A percentile compares a stretch with the other conserved stretches of the same genome.
These are phyloP conservation scores for Pseudogymnoascus sp. DNA, from an alignment of 2,329 filamentous ascomycete species.

Conservation along the genomic window DNA sequence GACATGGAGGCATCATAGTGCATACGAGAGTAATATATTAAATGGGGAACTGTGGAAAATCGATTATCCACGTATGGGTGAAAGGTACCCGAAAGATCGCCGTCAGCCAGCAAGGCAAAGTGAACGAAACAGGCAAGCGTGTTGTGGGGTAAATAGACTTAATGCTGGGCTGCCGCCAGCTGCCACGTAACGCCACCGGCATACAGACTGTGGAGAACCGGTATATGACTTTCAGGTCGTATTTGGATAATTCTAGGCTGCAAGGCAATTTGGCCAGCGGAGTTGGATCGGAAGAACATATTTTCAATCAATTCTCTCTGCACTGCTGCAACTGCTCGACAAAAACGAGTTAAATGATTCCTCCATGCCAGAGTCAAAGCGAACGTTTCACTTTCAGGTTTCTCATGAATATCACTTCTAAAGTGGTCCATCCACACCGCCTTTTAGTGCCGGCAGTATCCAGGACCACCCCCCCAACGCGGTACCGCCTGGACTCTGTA, in stretches of 20 bases:
- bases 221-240: background rate
- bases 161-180: background rate
- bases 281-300: background rate
- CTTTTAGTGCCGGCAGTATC: background rate
- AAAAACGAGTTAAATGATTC: background rate
- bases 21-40: background rate
- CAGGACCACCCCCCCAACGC: background rate
- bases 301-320: background rate
- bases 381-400: background rate
- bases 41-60: background rate
- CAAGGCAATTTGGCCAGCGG: background rate
- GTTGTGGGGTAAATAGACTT: background rate
- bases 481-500: background rate
- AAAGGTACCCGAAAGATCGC: background rate
- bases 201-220: background rate
- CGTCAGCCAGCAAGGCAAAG: background rate
- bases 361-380: background rate
- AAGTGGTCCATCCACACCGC: background rate
- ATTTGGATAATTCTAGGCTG: background rate
- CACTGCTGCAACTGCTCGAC: background rate
- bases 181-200: background rate
- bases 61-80: background rate
- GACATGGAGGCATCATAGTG: background rate
- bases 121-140: background rate
- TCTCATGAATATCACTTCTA: background rate